Conservation (phyloP, 73 alveolate species). For the Tetrahymena thermophila region DNA sequence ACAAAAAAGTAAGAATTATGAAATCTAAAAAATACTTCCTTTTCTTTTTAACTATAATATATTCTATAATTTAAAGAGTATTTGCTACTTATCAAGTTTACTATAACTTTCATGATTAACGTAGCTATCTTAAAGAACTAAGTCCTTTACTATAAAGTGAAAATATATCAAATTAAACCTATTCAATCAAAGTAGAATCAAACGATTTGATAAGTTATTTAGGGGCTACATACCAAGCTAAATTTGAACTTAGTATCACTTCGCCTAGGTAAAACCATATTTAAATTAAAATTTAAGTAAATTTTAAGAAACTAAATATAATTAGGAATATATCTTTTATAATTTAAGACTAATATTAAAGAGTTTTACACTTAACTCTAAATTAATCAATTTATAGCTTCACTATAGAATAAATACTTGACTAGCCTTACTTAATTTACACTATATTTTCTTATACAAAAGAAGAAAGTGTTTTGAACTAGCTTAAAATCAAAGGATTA, state of each 20-base stretch:
- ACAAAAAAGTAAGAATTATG: background rate
- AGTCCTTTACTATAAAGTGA: background rate
- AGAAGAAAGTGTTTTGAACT: no score
- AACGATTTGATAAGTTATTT: background rate
- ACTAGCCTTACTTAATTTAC: no score
- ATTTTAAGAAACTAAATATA: no score
- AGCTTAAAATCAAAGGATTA: no score
- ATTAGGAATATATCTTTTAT: no score
- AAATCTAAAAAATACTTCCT: background rate
- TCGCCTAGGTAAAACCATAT: background rate
- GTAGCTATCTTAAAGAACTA: background rate
- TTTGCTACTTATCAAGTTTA: background rate
- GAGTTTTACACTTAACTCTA: no score
- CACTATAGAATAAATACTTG: no score
- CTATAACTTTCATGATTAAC: background rate
- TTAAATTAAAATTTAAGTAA: no score
- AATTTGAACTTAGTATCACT: background rate
- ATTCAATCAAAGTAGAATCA: background rate
- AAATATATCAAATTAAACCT: background rate
- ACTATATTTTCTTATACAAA: no score
- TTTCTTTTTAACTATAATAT: background rate
- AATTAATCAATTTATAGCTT: no score
- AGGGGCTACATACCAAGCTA: background rate
- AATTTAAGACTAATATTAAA: no score
- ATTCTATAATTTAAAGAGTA: background rate